Evolutionary conservation across 371 early-diverging fungal species (phyloP), one percentile per base, ranked within the genome.

Genomic region (Chytridium lagenaria): DNA sequence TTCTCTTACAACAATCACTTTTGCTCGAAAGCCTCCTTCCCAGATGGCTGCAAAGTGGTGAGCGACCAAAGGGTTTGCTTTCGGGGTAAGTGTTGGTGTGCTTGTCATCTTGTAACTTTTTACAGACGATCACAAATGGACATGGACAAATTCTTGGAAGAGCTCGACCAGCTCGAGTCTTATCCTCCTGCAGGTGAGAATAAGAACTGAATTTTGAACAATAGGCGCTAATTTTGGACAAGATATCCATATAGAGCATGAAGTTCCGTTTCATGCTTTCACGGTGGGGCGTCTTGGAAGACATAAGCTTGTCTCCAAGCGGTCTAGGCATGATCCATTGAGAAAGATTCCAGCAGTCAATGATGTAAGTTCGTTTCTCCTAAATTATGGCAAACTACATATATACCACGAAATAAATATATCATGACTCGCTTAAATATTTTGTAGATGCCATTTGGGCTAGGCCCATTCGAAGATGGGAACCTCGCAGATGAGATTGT

Each of bases 381-480:
- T n/a, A n/a, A n/a, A n/a, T n/a, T n/a, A n/a, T n/a, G n/a, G n/a
- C n/a, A 44, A 44, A 44, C 16, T 52, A 52, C 30, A 15, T 10
- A 61, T 10, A 19, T 55, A 61, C 34, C 15, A 7, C 12, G 61
- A 30, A 10, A 37, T 61, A 33, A 61, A 34, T 15, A 5, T n/a
- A 37, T 28, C 10, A 15, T 44, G 33, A 30, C 19, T 50, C 55
- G 51, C 51, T 2, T 36, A 26, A 23, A 3, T 3, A 30, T 12
- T 33, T 26, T 15, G 19, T 12, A 61, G 61, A 28, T 61, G 16
- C 61, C 61, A 16, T 31, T 61, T 61, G 61, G 55, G 23, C 31
- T 72, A 22, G 73, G 73, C 19, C 50, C 52, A 10, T 22, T 55
- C 7, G 73, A 67, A 31, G 73, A 72, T 16, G 73, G 36, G 23